Evolutionary conservation across 306 rosid species (phyloP).

Genomic region (Rosa rugosa): DNA sequence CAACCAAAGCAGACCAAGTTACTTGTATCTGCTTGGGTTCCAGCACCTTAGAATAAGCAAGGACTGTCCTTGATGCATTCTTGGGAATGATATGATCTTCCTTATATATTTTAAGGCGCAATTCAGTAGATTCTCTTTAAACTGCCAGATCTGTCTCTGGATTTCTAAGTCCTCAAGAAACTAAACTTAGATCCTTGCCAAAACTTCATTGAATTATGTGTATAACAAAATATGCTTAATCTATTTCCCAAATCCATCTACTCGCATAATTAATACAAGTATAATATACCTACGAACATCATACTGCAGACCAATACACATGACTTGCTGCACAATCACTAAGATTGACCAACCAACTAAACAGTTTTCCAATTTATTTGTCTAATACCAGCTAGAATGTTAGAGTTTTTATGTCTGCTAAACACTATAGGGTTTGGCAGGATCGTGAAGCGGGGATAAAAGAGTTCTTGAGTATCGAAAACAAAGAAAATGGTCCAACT

Average conservation of each 20-base stretch:
- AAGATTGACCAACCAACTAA: background rate
- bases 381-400: background rate
- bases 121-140: background rate
- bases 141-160: constrained; percentile 2
- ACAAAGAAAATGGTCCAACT: background rate
- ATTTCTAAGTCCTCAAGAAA: background rate
- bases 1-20: background rate
- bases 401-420: background rate
- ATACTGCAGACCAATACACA: background rate
- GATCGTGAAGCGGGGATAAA: background rate
- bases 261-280: background rate
- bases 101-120: constrained; percentile 4
- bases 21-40: constrained; percentile 6
- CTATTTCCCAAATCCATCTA: constrained; percentile 6
- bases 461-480: background rate
- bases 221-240: background rate
- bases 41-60: background rate
- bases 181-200: background rate
- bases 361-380: background rate
- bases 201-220: background rate
- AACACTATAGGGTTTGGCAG: background rate
- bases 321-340: background rate
- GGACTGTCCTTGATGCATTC: constrained; percentile 21
- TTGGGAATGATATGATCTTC: constrained; percentile 40
- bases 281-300: background rate